A percentile compares a stretch with the other conserved stretches of the same genome.
Evolutionary conservation across 441 rosid genomes (phyloP).

Genomic region (Pelargonium hybrid): DNA sequence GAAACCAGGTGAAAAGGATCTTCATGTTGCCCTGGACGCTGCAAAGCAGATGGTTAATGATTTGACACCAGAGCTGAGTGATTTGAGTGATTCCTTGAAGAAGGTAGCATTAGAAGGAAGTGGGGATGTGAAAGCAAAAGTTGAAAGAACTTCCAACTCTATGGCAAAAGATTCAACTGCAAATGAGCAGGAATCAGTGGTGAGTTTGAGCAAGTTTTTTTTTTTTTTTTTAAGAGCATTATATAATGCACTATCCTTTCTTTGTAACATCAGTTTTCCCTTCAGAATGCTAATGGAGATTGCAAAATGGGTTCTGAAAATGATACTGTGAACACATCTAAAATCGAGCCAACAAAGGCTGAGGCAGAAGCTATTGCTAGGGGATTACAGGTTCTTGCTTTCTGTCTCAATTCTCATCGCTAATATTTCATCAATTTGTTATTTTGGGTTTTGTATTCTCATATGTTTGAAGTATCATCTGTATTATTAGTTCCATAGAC

Average conservation of each 20-base stretch:
- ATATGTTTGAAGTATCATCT: background rate
- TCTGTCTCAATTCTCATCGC: conserved; percentile 11
- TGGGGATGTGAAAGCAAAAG: conserved; percentile 53
- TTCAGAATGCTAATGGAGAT: conserved; percentile 56
- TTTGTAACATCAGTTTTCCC: conserved; percentile 22
- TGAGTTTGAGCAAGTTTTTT: conserved; percentile 32
- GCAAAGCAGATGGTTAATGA: conserved; percentile 33
- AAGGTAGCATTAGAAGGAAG: conserved; percentile 73
- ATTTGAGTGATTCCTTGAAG: conserved; percentile 47
- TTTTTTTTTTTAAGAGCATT: conserved; percentile 16
- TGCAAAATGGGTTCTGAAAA: conserved; percentile 54
- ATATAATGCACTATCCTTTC: background rate
- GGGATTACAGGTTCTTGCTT: conserved; percentile 68
- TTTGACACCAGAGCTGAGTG: conserved; percentile 37
- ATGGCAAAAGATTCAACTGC: conserved; percentile 26
- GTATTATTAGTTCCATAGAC: conserved; percentile 5
- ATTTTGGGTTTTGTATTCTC: background rate
- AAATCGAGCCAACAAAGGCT: conserved; percentile 88
- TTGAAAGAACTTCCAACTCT: conserved; percentile 35
- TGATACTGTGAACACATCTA: conserved; percentile 41
- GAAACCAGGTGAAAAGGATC: conserved; percentile 30
- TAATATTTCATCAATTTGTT: conserved; percentile 1
- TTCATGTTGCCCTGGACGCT: conserved; percentile 31
- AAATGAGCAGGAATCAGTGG: conserved; percentile 46
- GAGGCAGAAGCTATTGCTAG: conserved; percentile 86